Evolutionary conservation across 164 flowering plant genomes (phyloP).

Genomic region (Dillenia turbinata): DNA sequence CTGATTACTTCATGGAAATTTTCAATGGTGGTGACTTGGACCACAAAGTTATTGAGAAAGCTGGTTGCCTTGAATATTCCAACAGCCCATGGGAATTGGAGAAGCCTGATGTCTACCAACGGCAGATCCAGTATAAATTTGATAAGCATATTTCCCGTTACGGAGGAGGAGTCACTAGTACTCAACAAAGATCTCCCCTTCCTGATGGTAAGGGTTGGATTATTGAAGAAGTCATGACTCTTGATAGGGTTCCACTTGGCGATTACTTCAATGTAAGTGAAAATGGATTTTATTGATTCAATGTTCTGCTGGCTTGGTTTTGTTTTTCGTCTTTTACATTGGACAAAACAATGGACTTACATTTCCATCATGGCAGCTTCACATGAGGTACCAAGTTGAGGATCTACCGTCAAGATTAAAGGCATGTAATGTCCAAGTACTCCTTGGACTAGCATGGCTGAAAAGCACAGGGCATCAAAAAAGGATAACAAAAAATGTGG

Average conservation of each 20-base stretch:
- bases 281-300: no score
- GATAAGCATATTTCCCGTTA: constrained; percentile 66
- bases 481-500: constrained; percentile 66
- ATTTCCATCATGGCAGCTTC: constrained; percentile 58
- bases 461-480: constrained; percentile 79
- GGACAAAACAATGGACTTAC: background rate
- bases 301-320: no score
- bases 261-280: constrained; percentile 76
- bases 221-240: constrained; percentile 84
- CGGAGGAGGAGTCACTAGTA: constrained; percentile 82
- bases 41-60: constrained; percentile 67
- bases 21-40: constrained; percentile 78
- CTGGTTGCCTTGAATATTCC: constrained; percentile 74
- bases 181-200: constrained; percentile 70
- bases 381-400: constrained; percentile 75
- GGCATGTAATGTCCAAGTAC: constrained; percentile 53
- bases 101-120: constrained; percentile 63
- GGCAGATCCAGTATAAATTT: constrained; percentile 71
- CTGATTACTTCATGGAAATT: constrained; percentile 56
- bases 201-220: constrained; percentile 69
- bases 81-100: constrained; percentile 79
- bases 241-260: constrained; percentile 84
- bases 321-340: background rate
- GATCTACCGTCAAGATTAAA: constrained; percentile 50
- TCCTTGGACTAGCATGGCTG: constrained; percentile 77